Conservation (phyloP, 1,284 basidiomycete genomes). For the Cerrena zonata region DNA sequence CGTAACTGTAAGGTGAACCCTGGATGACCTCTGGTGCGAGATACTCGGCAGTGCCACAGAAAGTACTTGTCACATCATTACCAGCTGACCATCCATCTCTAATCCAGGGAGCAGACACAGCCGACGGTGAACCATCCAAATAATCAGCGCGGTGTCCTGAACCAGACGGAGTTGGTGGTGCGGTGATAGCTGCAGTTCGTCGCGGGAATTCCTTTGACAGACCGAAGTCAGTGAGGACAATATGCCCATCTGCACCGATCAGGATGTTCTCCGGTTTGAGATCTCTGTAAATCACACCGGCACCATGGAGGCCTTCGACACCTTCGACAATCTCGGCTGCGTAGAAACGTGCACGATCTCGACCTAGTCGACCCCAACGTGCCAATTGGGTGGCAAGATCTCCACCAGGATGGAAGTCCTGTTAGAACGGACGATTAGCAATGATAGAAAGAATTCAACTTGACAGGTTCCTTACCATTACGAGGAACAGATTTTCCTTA, state of each 20-base stretch:
- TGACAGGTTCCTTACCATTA: conserved; percentile 53
- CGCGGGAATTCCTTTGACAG: conserved; percentile 82
- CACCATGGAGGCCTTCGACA: conserved; percentile 82
- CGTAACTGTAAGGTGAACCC: conserved; percentile 85
- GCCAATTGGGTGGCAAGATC: conserved; percentile 95
- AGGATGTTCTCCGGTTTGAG: conserved; percentile 94
- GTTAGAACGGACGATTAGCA: conserved; percentile 20
- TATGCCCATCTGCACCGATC: conserved; percentile 88
- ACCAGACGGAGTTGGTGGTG: conserved; percentile 53
- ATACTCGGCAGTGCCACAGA: conserved; percentile 91
- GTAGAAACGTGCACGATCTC: conserved; percentile 91
- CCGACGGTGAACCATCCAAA: conserved; percentile 38
- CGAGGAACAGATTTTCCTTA: conserved; percentile 87
- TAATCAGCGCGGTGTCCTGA: conserved; percentile 41
- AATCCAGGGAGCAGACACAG: conserved; percentile 68
- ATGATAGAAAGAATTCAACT: conserved; percentile 16
- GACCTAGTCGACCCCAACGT: conserved; percentile 86
- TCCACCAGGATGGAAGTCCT: conserved; percentile 94
- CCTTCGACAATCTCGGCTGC: conserved; percentile 94
- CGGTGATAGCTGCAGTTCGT: conserved; percentile 38
- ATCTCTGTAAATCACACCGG: conserved; percentile 85
- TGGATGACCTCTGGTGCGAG: conserved; percentile 92
- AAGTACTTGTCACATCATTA: conserved; percentile 70
- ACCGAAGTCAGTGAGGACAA: conserved; percentile 94
- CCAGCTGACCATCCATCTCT: conserved; percentile 55